These are phyloP conservation scores for Talaromyces amestolkiae DNA, from an alignment of 2,329 filamentous ascomycete species.

Conservation along the genomic window DNA sequence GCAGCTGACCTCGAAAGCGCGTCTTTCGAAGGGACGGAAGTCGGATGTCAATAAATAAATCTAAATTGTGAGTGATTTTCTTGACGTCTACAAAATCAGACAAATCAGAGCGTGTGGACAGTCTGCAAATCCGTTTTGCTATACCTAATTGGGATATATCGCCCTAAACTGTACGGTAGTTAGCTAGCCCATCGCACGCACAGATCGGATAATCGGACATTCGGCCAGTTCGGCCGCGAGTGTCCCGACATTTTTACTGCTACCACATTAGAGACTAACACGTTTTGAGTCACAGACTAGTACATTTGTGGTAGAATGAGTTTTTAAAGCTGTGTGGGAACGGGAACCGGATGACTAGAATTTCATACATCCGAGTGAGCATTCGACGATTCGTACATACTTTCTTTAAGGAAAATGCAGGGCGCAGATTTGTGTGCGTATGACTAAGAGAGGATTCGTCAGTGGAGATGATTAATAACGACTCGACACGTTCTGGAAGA, in stretches of 20 bases:
- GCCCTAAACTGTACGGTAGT: background rate
- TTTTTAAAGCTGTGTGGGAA: background rate
- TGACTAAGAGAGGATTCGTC: background rate
- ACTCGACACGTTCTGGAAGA: background rate
- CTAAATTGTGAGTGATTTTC: background rate
- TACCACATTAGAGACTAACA: background rate
- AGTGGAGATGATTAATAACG: background rate
- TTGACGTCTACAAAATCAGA: no score
- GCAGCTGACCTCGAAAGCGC: conserved; percentile 3
- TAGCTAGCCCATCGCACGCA: background rate
- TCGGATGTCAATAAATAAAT: background rate
- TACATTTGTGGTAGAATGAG: background rate
- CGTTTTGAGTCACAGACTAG: background rate
- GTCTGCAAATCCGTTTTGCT: background rate
- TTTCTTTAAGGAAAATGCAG: background rate
- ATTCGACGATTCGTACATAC: no score
- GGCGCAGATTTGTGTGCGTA: background rate
- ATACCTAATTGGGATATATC: conserved; percentile 6
- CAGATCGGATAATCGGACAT: conserved; percentile 16
- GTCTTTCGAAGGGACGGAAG: background rate
- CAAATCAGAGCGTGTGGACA: background rate
- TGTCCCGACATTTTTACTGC: background rate
- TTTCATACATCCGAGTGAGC: background rate
- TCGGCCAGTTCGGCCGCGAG: conserved; percentile 11
- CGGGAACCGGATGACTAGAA: background rate